Percentiles rank a stretch among this genome's conserved stretches.
Evolutionary conservation across 2,329 filamentous ascomycete species (phyloP).

Genomic region (Ophiocordyceps camponoti-leonardi): DNA sequence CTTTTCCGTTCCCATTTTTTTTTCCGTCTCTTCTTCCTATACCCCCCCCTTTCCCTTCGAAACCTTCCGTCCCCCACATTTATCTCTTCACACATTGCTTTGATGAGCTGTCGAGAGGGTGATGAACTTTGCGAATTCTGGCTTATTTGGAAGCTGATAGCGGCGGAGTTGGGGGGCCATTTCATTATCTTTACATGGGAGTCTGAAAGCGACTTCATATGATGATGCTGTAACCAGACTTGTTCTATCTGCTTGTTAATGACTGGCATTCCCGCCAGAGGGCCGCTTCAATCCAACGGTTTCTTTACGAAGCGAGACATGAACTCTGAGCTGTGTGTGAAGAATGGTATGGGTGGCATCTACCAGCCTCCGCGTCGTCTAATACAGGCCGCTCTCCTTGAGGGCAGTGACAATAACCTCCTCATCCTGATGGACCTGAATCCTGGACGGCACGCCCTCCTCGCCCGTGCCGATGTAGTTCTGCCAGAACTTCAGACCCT

Average conservation of each 20-base stretch:
- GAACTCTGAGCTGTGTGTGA: not conserved
- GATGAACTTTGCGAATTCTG: not conserved
- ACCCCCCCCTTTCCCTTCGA: not conserved
- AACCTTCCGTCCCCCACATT: not conserved
- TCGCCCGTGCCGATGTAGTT: constrained; percentile 45
- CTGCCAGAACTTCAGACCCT: constrained; percentile 86
- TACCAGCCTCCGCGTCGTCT: not conserved
- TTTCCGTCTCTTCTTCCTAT: not conserved
- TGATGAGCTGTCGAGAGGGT: not conserved
- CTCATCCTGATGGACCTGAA: constrained; percentile 13
- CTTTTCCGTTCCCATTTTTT: not conserved
- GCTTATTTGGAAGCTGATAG: not conserved
- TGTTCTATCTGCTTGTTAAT: not conserved
- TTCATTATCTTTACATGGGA: not conserved
- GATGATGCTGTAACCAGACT: not conserved
- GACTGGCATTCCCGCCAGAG: not conserved
- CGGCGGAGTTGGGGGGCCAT: not conserved
- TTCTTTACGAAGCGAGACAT: not conserved
- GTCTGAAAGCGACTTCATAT: not conserved
- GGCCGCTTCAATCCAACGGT: not conserved
- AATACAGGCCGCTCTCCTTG: constrained; percentile 20
- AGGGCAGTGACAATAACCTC: constrained; percentile 26
- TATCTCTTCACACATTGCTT: not conserved
- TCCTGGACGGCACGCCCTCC: constrained; percentile 14
- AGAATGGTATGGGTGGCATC: too few relatives aligned